These are phyloP conservation scores for Eimeria maxima DNA, from an alignment of 169 alveolate species.

Conservation along the genomic window DNA sequence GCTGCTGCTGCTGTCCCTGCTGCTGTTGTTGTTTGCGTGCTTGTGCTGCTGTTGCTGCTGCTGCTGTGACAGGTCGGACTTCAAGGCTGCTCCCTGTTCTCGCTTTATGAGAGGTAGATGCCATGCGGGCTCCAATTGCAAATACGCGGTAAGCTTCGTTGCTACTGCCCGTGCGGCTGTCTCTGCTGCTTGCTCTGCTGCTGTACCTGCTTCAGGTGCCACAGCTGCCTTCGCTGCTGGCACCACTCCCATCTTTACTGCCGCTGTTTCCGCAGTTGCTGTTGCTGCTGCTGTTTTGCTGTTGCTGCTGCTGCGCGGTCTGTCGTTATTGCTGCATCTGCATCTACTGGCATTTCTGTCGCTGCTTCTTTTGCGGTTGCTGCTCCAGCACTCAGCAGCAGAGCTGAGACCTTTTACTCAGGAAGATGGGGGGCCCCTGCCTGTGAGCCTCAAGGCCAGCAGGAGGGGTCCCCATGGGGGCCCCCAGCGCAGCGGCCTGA, in stretches of 20 bases:
- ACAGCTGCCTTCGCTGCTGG: neutral
- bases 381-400: conserved; percentile 39
- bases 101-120: conserved; percentile 50
- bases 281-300: too few species aligned
- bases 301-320: neutral
- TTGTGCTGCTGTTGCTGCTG: neutral
- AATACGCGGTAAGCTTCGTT: conserved; percentile 29
- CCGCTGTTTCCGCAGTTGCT: too few species aligned
- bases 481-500: conserved; percentile 19
- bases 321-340: neutral
- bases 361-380: neutral
- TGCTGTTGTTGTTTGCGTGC: neutral
- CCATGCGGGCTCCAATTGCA: conserved; percentile 41
- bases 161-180: conserved; percentile 6
- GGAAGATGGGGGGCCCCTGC: conserved; percentile 27
- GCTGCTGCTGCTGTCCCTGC: neutral
- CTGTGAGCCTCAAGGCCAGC: neutral
- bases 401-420: conserved; percentile 10
- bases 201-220: neutral
- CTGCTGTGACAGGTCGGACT: conserved; percentile 26
- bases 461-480: conserved; percentile 21
- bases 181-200: neutral
- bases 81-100: conserved; percentile 48
- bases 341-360: neutral
- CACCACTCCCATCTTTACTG: neutral